Base-by-base conservation (phyloP, 2,329 filamentous ascomycete genomes). In the Venturia pyrina region DNA sequence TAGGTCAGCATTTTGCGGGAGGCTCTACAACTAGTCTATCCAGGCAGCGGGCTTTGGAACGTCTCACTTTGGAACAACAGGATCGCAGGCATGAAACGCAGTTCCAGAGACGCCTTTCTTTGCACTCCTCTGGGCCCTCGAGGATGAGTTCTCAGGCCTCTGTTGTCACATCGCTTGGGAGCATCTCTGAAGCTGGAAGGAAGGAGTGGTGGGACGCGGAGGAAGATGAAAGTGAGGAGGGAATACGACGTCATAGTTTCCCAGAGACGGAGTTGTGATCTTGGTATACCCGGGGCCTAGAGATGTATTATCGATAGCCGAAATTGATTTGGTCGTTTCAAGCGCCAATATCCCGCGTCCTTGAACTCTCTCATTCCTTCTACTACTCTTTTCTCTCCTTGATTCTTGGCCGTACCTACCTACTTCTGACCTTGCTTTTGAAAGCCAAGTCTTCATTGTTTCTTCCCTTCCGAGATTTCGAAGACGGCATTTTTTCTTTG, bases 51-150 rank as follows among this genome's bases (percentile, higher is more conserved):
- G 78, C 78, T 24, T 71, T 75, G 37, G 70, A 73, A 65, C 69
- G 78, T 64, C 66, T 80, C 64, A 74, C 74, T 63, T 57, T 75
- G 46, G 78, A 81, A 72, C 72, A 72, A 65, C 70, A 72, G 65
- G 75, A 72, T 56, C 67, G 73, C 46, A 68, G 50, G 21, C 13
- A 46, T 28, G 7, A 59, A 40, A 21, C 21, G 2, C n/a, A 44
- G 21, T 59, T 59, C 19, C 53, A 15, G 19, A 19, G 53, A 59
- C 53, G 53, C 8, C 7, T 59, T 8, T 59, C 53, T 15, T 37
- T 59, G 53, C 28, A 19, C 8, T 59, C 50, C 15, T 57, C 28
- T 37, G 28, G 53, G 17, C 15, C 28, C 7, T 59, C 53, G 1
- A 37, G 15, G n/a, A 37, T 59, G 32, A 62, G 60, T 44, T 43